Base-by-base conservation (phyloP, 257 asterid genomes). In the Nicotiana undulata region DNA sequence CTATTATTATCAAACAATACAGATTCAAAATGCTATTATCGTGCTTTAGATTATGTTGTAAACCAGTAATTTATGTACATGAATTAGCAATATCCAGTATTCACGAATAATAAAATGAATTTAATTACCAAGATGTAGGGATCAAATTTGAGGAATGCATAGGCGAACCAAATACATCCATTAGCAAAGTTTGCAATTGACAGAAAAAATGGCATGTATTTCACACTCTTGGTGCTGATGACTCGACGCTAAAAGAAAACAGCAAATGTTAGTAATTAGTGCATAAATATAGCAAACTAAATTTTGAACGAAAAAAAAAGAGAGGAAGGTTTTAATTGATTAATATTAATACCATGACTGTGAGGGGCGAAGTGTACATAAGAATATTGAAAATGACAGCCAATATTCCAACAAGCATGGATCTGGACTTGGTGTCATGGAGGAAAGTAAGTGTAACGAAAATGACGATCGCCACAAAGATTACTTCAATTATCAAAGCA, bases 171-270 rank as follows among this genome's bases (percentile, higher is more conserved):
- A 17, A 86, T 79, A 1, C 80, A 1, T 37, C 96, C 98, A 58
- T 94, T 94, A 1, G 70, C 37, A 1, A 94, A 90, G 83, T 85
- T 89, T 60, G 97, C 91, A 0, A 93, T 85, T 46, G 98, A 90
- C 1, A 94, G 86, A 22, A 34, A 79, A 82, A 94, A 89, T 0
- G 98, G 98, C 98, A 93, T 90, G 89, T 76, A 94, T 81, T 90
- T 90, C 15, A 93, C 98, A 63, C 98, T 94, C 89, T 93, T 93
- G 2, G 97, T 89, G 77, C 11, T 68, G 80, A 94, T 91, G 16
- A 94, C 98, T 58, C 85, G 88, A 49, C 60, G 63, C 97, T 94
- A 74, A 67, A 7, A 20, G 49, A 34, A 37, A 1, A 34, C 5
- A 72, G 12, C 26, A n/a, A 5, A 44, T 16, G 7, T 15, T 53